phyloP scores from a whole-genome alignment of 305 asterid genomes.

The Fraxinus dipetala region DNA sequence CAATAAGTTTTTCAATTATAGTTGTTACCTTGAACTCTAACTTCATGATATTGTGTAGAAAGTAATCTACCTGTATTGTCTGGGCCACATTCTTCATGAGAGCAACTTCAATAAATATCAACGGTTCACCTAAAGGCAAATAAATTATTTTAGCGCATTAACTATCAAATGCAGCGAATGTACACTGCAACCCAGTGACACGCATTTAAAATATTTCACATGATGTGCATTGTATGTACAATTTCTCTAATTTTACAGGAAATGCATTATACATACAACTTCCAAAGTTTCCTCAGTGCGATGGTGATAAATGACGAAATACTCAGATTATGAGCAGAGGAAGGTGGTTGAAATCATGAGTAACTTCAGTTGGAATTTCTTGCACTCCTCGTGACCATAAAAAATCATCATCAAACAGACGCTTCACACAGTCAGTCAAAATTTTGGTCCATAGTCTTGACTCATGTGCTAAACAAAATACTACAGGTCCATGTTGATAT shows the following conservation, averaged over 20 bases:
- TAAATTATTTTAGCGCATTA: constrained; percentile 21
- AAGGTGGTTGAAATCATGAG: background rate
- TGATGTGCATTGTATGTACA: background rate
- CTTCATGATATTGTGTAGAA: constrained; percentile 16
- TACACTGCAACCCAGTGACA: background rate
- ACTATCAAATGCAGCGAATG: background rate
- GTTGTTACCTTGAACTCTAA: constrained; percentile 9
- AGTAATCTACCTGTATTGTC: constrained; percentile 69
- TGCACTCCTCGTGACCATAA: background rate
- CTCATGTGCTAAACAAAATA: background rate
- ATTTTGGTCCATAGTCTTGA: background rate
- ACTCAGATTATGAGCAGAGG: background rate
- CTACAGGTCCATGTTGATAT: background rate
- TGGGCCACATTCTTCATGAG: constrained; percentile 74
- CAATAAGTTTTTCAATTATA: constrained; percentile 18
- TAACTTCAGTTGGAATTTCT: background rate
- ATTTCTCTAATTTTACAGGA: background rate
- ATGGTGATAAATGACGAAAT: background rate
- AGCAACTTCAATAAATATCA: constrained; percentile 94
- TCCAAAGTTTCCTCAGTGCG: background rate
- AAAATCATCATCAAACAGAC: background rate
- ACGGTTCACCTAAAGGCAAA: constrained; percentile 76
- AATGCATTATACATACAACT: background rate
- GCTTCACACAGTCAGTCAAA: background rate
- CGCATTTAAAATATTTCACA: background rate